Evolutionary conservation across 768 basidiomycete species (phyloP), one percentile per base, ranked within the genome.

Genomic region (Pulveroboletus sp.): DNA sequence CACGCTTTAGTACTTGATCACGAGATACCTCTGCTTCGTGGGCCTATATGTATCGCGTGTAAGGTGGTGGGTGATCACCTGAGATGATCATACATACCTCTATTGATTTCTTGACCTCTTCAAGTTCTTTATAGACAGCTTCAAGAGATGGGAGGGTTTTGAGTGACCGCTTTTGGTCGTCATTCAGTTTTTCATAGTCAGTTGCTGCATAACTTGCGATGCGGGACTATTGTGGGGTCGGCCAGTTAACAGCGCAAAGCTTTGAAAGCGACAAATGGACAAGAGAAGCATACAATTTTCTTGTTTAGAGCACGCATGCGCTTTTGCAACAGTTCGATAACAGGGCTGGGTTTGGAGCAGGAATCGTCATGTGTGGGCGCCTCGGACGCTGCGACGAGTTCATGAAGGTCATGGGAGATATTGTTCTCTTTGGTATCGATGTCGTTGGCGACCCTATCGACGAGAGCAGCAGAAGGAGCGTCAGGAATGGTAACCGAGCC

Each of bases 41-140:
- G 38, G 66, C 66, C 89, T 90, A 55, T 10, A 46, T 8, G 28
- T 31, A 47, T 43, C 46, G 42, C 1, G 35, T 48, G 35, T 9
- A 55, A 28, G 42, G 39, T 37, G n/a, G 32, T 45, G 37, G 37
- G 40, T 17, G 31, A 33, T 28, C 44, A 33, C 26, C 14, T 14
- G 17, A 36, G 31, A 18, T n/a, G 47, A 52, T 27, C 73, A 36
- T 39, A 87, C 92, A 32, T 35, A 92, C 93, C 80, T 95, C 90
- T 54, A 93, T 76, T 37, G 78, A 81, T 65, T 88, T 92, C 68
- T 86, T 87, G 39, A 93, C 79, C 50, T 93, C 93, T 24, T 80
- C 82, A 12, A 95, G 70, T 59, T 94, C 93, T 61, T 89, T 90
- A 57, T 83, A 78, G 36, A 83, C 74, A 9, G 83, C 87, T 61